Evolutionary conservation across 805 yeast species (phyloP).

Genomic region (Teunomyces tritomae): DNA sequence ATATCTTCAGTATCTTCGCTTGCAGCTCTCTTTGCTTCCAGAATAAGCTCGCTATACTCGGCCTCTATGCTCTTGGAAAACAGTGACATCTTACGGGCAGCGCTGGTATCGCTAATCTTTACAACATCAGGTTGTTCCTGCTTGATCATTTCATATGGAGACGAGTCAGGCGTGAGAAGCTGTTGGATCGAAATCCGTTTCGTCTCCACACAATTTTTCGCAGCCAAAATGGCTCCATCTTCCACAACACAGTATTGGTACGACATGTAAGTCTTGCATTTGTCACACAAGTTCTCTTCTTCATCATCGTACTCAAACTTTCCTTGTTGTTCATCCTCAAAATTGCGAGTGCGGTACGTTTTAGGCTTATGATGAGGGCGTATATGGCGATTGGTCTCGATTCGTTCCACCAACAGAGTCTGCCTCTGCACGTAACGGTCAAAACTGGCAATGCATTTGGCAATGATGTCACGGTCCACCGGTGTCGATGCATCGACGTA

Average conservation of each 20-base stretch:
- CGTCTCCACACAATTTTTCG: background rate
- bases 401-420: conserved; percentile 12
- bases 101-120: conserved; percentile 1
- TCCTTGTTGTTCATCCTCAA: conserved; percentile 19
- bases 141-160: conserved; percentile 25
- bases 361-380: conserved; percentile 11
- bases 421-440: conserved; percentile 22
- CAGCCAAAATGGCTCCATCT: background rate
- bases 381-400: conserved; percentile 16
- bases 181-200: conserved; percentile 18
- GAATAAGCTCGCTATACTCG: conserved; percentile 16
- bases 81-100: conserved; percentile 2
- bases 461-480: conserved; percentile 17
- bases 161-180: conserved; percentile 37
- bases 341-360: conserved; percentile 11
- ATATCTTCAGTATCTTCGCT: conserved; percentile 2
- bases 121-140: background rate
- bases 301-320: conserved; percentile 20
- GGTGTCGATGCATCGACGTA: conserved; percentile 10
- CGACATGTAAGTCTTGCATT: conserved; percentile 48
- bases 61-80: conserved; percentile 13
- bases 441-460: conserved; percentile 28
- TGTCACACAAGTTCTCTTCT: conserved; percentile 45
- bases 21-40: conserved; percentile 16
- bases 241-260: conserved; percentile 45